Evolutionary conservation across 2,329 filamentous ascomycete species (phyloP), one percentile per base, ranked within the genome.

Genomic region (Drechslerella dactyloides): DNA sequence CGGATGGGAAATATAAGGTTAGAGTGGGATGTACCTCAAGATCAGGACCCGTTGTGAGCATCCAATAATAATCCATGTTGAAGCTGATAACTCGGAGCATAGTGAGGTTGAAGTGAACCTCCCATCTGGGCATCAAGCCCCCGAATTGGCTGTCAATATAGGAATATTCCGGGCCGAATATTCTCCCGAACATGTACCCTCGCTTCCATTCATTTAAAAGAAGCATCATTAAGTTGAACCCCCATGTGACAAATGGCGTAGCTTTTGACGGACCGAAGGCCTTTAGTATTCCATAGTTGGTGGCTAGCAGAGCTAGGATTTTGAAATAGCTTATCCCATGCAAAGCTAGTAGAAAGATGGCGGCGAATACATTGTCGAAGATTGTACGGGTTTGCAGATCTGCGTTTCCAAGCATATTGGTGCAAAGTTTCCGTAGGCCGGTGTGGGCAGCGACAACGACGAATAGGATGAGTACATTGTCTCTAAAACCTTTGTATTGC

Each of bases 11-110:
- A 23, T 17, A 21, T 23, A 7, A 10, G n/a, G 37, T 19, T 10
- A 30, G 19, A 37, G 33, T 37, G 17, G 21, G 6, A 7, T 54
- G 13, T 57, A 72, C 42, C 27, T 60, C 58, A 42, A 52, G 30
- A 4, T 70, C 80, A 81, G 42, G 84, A 82, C 68, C 86, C 84
- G 48, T 53, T 74, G 90, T 87, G 1, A 90, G 80, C 76, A 90
- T 94, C 93, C 94, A 99, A 79, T 96, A 93, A 79, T 96, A 93
- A 80, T 99, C 94, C 78, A 99, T 80, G 79, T 97, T 97, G 84
- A 96, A 99, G 79, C 93, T 97, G 76, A 99, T 92, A 53, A 97
- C 83, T 3, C 94, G 88, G 63, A 99, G 82, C 24, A 97, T 89
- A 1, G 93, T 97, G 73, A 99, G 87, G 78, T 99, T 99, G 84